Percentiles rank a stretch among this genome's conserved stretches.
phyloP scores from a whole-genome alignment of 140 eudicot species.

The Oenanthe javanica region DNA sequence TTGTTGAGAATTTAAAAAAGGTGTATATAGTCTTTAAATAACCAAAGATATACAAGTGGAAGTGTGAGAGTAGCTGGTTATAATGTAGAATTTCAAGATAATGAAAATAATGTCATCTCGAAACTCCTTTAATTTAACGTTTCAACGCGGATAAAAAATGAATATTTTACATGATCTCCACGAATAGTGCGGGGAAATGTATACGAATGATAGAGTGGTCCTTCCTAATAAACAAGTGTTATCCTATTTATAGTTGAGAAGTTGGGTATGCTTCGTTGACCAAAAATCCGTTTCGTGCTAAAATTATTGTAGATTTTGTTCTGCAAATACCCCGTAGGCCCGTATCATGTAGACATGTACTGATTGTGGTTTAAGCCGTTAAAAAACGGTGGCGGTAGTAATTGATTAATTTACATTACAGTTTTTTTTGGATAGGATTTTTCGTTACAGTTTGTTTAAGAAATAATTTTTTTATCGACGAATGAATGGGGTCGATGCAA shows the following conservation, averaged over 20 bases:
- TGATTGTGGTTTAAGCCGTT: too few species aligned
- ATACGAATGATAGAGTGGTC: neutral
- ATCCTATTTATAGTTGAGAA: neutral
- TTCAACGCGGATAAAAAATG: neutral
- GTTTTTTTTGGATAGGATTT: too few species aligned
- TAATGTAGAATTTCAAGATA: neutral
- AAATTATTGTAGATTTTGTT: neutral
- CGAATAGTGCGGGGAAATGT: conserved; percentile 7
- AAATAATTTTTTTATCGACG: too few species aligned
- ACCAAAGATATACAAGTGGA: neutral
- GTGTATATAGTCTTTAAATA: too few species aligned
- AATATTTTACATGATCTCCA: neutral
- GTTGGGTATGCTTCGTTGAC: neutral
- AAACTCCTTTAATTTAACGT: neutral
- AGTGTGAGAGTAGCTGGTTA: neutral
- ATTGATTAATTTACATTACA: too few species aligned
- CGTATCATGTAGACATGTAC: too few species aligned
- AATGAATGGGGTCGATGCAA: too few species aligned
- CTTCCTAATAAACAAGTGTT: neutral
- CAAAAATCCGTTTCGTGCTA: neutral
- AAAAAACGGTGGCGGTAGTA: too few species aligned
- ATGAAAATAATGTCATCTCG: neutral
- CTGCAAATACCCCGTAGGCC: too few species aligned
- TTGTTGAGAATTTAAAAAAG: too few species aligned
- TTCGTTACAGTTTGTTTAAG: too few species aligned